Percentiles rank a stretch among this genome's conserved stretches.
These are phyloP conservation scores for Artemisia argyi DNA, from an alignment of 129 eudicot species.

Conservation along the genomic window DNA sequence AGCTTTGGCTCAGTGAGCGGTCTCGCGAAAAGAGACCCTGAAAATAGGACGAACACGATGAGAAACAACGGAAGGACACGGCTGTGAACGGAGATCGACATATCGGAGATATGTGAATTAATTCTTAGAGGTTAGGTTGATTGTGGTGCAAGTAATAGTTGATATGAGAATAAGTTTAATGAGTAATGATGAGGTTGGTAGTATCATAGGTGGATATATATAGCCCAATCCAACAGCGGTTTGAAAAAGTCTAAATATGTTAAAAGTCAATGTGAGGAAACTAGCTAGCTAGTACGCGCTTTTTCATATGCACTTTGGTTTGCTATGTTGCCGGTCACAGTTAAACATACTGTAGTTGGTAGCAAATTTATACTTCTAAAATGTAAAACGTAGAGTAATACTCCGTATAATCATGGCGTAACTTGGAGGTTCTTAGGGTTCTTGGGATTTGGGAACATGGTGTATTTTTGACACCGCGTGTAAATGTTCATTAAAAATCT, in stretches of 20 bases:
- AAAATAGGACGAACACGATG: constrained; percentile 15
- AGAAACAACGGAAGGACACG: constrained; percentile 13
- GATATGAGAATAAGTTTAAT: not conserved
- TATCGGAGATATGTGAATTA: constrained; percentile 3
- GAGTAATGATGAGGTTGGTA: not conserved
- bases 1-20: constrained; percentile 14
- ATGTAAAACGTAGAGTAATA: too few species aligned
- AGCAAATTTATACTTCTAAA: too few species aligned
- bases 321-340: too few species aligned
- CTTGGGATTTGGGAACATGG: too few species aligned
- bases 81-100: constrained; percentile 15
- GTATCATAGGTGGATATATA: too few species aligned
- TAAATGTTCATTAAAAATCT: too few species aligned
- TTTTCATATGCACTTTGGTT: not conserved
- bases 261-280: constrained; percentile 1
- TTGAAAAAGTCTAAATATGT: constrained; percentile 10
- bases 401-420: too few species aligned
- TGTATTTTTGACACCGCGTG: too few species aligned
- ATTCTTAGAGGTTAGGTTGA: constrained; percentile 19
- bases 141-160: constrained; percentile 31
- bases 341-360: too few species aligned
- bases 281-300: constrained; percentile 1
- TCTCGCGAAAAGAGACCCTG: constrained; percentile 2
- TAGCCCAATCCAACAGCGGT: not conserved
- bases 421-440: too few species aligned